Percentiles rank a stretch among this genome's conserved stretches.
Evolutionary conservation across 371 early-diverging fungal genomes (phyloP).

Genomic region (Nematocida homosporus): DNA sequence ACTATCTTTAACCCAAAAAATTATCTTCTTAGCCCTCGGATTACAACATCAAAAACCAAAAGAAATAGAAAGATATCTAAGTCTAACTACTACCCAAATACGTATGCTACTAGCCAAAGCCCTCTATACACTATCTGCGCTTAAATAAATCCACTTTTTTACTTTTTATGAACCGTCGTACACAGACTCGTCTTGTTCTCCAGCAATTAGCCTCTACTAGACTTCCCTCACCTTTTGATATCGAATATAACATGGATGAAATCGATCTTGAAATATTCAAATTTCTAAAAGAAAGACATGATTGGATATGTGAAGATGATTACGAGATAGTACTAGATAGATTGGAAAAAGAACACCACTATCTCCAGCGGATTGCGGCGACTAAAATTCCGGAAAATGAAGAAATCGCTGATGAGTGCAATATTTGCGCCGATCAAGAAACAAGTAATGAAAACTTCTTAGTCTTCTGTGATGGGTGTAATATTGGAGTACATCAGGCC

Average conservation of each 20-base stretch:
- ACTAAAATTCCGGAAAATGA: slow-evolving; percentile 57
- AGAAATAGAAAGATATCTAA: slow-evolving; percentile 4
- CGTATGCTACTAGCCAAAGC: slow-evolving; percentile 54
- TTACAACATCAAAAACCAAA: slow-evolving; percentile 32
- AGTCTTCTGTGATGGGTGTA: slow-evolving; percentile 96
- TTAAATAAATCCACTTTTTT: background rate
- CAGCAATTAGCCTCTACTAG: background rate
- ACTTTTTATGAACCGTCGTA: background rate
- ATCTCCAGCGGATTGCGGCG: slow-evolving; percentile 69
- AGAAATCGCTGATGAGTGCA: slow-evolving; percentile 70
- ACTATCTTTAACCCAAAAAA: slow-evolving; percentile 44
- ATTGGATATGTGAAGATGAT: slow-evolving; percentile 57
- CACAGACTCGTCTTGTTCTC: slow-evolving; percentile 5
- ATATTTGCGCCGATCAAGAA: slow-evolving; percentile 74
- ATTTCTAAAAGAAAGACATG: slow-evolving; percentile 18
- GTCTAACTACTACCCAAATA: slow-evolving; percentile 26
- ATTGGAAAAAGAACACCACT: slow-evolving; percentile 90
- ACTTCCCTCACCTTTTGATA: background rate
- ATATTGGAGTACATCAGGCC: slow-evolving; percentile 94
- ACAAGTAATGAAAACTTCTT: slow-evolving; percentile 74
- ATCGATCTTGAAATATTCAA: slow-evolving; percentile 29
- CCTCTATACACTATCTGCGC: background rate
- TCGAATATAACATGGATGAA: slow-evolving; percentile 53
- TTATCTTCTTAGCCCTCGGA: slow-evolving; percentile 34
- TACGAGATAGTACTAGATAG: slow-evolving; percentile 83